phyloP scores from a whole-genome alignment of 257 asterid genomes.

The Linaria vulgaris region DNA sequence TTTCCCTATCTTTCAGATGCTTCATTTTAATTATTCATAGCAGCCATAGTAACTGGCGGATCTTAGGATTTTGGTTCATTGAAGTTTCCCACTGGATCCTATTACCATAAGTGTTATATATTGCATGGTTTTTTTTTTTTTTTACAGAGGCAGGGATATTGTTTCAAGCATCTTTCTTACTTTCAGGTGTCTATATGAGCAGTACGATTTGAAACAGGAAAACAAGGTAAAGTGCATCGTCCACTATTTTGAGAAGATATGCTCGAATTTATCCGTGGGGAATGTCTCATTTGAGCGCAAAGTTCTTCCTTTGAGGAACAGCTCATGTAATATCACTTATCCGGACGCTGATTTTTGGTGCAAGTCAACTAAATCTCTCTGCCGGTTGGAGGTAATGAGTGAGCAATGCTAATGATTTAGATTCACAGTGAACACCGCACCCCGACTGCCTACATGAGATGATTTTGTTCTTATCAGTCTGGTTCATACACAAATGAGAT shows the following conservation, averaged over 20 bases:
- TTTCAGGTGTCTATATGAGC: constrained; percentile 67
- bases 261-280: constrained; percentile 55
- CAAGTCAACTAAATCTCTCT: constrained; percentile 57
- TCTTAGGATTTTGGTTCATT: neutral
- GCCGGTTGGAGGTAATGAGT: constrained; percentile 64
- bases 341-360: constrained; percentile 69
- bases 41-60: too few relatives aligned
- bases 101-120: too few relatives aligned
- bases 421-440: too few relatives aligned
- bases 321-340: constrained; percentile 37
- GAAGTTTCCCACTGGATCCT: constrained; percentile 7
- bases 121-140: neutral
- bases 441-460: too few relatives aligned
- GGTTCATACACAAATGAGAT: neutral
- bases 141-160: constrained; percentile 15
- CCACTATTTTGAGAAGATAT: constrained; percentile 80
- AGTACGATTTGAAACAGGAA: constrained; percentile 49
- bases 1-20: neutral
- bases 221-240: constrained; percentile 76
- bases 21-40: too few relatives aligned
- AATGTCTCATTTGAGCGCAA: constrained; percentile 84
- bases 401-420: neutral
- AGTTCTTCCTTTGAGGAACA: constrained; percentile 53
- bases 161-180: constrained; percentile 11
- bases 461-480: too few relatives aligned